Percentiles rank a stretch among this genome's conserved stretches.
Evolutionary conservation across 2,329 filamentous ascomycete genomes (phyloP).

Genomic region (Chrysoporthe puriensis): DNA sequence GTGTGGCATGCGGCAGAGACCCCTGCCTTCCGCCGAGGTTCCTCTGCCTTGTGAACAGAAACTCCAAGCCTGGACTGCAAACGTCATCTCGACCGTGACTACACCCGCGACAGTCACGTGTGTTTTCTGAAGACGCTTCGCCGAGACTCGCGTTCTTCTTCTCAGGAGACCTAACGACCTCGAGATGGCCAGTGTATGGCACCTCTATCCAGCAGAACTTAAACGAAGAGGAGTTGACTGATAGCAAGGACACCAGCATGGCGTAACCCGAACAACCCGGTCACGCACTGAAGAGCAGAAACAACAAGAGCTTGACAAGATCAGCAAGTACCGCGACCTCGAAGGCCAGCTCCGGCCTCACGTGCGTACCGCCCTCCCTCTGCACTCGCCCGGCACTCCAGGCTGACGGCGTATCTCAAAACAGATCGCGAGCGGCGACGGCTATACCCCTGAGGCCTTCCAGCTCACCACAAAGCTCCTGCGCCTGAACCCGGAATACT

Average conservation of each 20-base stretch:
- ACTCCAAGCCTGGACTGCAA: background rate
- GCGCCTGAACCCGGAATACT: slow-evolving; percentile 82
- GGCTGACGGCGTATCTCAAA: slow-evolving; percentile 17
- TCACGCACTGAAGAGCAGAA: slow-evolving; percentile 70
- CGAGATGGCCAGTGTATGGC: slow-evolving; percentile 30
- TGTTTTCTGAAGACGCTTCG: background rate
- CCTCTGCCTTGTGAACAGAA: background rate
- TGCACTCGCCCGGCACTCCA: slow-evolving; percentile 27
- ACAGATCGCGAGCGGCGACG: slow-evolving; percentile 49
- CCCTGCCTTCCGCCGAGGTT: background rate
- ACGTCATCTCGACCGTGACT: background rate
- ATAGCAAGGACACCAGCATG: slow-evolving; percentile 65
- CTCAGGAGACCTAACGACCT: background rate
- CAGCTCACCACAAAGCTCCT: slow-evolving; percentile 73
- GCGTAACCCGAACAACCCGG: slow-evolving; percentile 71
- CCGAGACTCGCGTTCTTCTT: background rate
- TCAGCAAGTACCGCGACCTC: slow-evolving; percentile 73
- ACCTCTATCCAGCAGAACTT: background rate
- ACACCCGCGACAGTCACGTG: background rate
- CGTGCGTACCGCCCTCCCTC: slow-evolving; percentile 45
- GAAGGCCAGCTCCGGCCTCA: slow-evolving; percentile 70
- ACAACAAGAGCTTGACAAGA: slow-evolving; percentile 73
- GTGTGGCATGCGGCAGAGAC: background rate
- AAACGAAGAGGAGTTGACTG: slow-evolving; percentile 26
- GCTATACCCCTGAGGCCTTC: slow-evolving; percentile 62